Evolutionary conservation across 805 yeast species (phyloP).

Genomic region (Candida pseudoglaebosa): DNA sequence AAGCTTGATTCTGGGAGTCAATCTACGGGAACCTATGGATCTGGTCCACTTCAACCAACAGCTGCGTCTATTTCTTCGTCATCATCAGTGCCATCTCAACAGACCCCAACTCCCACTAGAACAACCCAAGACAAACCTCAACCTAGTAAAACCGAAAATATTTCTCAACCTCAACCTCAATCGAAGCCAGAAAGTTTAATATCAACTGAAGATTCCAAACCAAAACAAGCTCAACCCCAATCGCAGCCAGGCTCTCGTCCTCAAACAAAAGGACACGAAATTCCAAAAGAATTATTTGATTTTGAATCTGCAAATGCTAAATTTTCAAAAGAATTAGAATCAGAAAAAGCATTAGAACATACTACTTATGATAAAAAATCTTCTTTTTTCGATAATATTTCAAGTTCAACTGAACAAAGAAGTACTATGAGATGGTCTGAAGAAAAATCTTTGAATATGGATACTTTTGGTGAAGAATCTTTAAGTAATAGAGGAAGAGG

Average conservation of each 20-base stretch:
- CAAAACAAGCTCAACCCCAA: slow-evolving; percentile 12
- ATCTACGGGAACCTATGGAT: slow-evolving; percentile 7
- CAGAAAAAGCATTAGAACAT: slow-evolving; percentile 28
- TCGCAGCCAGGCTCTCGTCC: slow-evolving; percentile 13
- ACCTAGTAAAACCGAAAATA: slow-evolving; percentile 6
- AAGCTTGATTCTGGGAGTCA: slow-evolving; percentile 3
- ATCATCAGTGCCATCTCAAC: slow-evolving; percentile 6
- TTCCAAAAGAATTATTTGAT: slow-evolving; percentile 65
- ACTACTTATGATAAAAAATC: slow-evolving; percentile 66
- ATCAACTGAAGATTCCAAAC: slow-evolving; percentile 5
- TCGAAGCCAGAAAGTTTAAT: slow-evolving; percentile 10
- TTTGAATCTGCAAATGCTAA: slow-evolving; percentile 72
- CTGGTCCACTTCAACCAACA: slow-evolving; percentile 6
- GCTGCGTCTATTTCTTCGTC: no score
- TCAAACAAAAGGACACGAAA: slow-evolving; percentile 20
- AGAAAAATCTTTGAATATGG: slow-evolving; percentile 69
- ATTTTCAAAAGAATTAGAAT: slow-evolving; percentile 50
- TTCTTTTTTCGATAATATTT: slow-evolving; percentile 85
- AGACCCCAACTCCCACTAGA: slow-evolving; percentile 7
- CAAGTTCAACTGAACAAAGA: slow-evolving; percentile 58
- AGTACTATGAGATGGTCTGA: slow-evolving; percentile 59
- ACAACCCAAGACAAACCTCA: slow-evolving; percentile 6
- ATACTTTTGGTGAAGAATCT: slow-evolving; percentile 75
- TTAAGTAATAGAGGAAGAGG: slow-evolving; percentile 48
- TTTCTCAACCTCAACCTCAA: slow-evolving; percentile 11